Base-by-base conservation (phyloP, 1,284 basidiomycete species). In the Naganishia cerealis region DNA sequence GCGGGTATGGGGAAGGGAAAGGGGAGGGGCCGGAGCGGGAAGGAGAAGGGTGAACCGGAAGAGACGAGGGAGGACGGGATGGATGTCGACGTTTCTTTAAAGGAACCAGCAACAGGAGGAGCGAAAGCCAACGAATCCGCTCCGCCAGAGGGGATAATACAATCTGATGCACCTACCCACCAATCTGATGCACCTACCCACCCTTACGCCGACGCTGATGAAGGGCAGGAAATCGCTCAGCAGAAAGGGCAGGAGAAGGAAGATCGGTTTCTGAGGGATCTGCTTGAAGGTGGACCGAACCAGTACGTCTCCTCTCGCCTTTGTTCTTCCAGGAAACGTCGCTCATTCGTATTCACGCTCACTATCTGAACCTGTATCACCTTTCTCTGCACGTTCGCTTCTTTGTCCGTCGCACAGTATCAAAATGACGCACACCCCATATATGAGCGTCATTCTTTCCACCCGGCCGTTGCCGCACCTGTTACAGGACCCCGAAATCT, bases 401-500 rank as follows among this genome's bases (percentile, higher is more conserved):
- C 13, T 55, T 18, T 26, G 38, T 61, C 40, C 53, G 9, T 56
- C 62, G n/a, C 8, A 16, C 68, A 90, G 90, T 71, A 79, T 86
- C 9, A 85, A 85, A 70, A 85, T 86, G 76, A 84, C 83, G 7
- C 86, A 87, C 73, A 85, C 85, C 1, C 88, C 90, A 0, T 91
- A 86, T 72, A 88, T 93, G 85, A 85, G 85, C 71, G 83, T 92
- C 70, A 91, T 87, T 0, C 81, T 93, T 0, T 87, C 85, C 18
- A 81, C 82, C 33, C 75, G 74, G 54, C 82, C 85, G 43, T 75
- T 88, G 1, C 82, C 83, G 2, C 79, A 83, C 21, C 74, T 84
- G 50, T 77, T 70, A 54, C n/a, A 74, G 33, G 71, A 75, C 36
- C 72, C 75, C 40, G 80, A 83, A 8, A 83, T 84, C 52, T 89